A percentile compares a stretch with the other conserved stretches of the same genome.
Evolutionary conservation across 2,329 filamentous ascomycete genomes (phyloP).

Genomic region (Aspergillus fijiensis): DNA sequence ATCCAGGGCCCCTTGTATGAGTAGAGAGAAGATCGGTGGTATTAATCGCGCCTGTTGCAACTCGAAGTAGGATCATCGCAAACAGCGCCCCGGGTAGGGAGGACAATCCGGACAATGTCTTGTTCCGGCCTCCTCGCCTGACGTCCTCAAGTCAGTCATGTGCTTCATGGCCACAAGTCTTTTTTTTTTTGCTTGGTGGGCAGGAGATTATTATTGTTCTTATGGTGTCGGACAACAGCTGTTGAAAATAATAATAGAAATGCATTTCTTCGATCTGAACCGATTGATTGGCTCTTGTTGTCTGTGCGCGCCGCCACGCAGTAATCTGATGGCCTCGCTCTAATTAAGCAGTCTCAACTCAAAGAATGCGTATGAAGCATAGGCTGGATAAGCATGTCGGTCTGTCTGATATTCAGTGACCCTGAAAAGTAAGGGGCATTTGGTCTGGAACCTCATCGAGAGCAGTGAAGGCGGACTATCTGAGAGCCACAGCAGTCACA

Average conservation of each 20-base stretch:
- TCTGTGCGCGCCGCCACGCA: background rate
- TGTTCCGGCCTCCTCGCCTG: background rate
- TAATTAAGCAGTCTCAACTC: background rate
- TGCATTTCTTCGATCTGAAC: no score
- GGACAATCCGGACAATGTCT: background rate
- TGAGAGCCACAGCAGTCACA: background rate
- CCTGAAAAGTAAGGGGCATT: background rate
- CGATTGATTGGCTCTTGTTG: background rate
- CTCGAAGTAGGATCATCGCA: background rate
- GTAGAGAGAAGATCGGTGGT: background rate
- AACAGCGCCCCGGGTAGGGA: background rate
- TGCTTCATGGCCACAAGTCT: background rate
- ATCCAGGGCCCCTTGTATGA: background rate
- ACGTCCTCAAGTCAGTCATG: background rate
- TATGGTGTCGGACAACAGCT: background rate
- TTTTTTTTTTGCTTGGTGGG: no score
- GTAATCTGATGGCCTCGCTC: background rate
- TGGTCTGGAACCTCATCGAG: background rate
- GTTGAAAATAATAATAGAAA: no score
- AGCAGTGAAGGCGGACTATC: background rate
- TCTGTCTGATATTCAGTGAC: background rate
- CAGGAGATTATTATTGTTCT: background rate
- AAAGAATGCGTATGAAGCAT: background rate
- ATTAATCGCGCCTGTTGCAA: background rate
- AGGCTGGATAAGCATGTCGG: background rate